Conservation (phyloP, 805 yeast genomes). For the Saccharomyces cerevisiae region DNA sequence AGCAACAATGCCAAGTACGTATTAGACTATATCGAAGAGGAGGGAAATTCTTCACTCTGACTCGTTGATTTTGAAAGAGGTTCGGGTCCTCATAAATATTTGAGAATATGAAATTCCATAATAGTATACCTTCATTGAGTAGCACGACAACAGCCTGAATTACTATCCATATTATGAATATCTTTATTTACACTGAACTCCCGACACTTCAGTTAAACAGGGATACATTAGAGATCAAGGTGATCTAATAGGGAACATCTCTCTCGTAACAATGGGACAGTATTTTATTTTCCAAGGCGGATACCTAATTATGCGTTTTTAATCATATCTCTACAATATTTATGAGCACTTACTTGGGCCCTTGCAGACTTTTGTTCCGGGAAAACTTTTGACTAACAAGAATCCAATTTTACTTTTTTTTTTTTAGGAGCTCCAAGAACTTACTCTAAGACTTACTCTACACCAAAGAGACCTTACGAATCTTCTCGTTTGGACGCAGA, state of each 20-base stretch:
- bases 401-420: conserved; percentile 1
- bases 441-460: conserved; percentile 98
- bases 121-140: neutral
- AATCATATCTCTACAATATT: conserved; percentile 6
- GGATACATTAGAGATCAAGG: neutral
- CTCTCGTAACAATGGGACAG: neutral
- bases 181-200: conserved; percentile 53
- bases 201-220: conserved; percentile 70
- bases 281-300: neutral
- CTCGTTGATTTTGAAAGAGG: conserved; percentile 34
- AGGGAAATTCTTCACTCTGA: neutral
- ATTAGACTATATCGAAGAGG: conserved; percentile 4
- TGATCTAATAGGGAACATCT: neutral
- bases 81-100: conserved; percentile 59
- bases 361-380: neutral
- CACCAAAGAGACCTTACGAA: conserved; percentile 99
- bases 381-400: conserved; percentile 9
- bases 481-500: conserved; percentile 99
- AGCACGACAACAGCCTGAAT: neutral
- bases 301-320: neutral
- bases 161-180: conserved; percentile 1
- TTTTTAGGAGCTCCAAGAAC: conserved; percentile 92
- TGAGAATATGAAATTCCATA: neutral
- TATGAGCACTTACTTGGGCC: conserved; percentile 14
- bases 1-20: conserved; percentile 61